Percentiles rank a stretch among this genome's conserved stretches.
phyloP scores from a whole-genome alignment of 1,284 basidiomycete genomes.

The Ceratobasidium sp. region DNA sequence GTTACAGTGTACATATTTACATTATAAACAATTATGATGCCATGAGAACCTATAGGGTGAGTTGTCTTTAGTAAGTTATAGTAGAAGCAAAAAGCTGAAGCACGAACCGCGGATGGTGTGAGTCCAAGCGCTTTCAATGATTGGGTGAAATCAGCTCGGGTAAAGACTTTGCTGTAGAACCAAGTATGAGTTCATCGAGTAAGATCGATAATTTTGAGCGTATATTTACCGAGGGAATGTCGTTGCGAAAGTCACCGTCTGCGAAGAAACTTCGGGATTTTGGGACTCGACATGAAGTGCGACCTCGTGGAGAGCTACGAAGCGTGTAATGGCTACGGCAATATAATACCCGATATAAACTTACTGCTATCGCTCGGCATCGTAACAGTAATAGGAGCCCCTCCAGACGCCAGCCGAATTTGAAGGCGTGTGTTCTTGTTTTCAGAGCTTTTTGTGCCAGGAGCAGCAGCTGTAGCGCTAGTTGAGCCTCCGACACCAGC shows the following conservation, averaged over 20 bases:
- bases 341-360: conserved; percentile 54
- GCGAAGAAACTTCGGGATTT: conserved; percentile 74
- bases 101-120: conserved; percentile 80
- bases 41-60: conserved; percentile 37
- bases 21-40: conserved; percentile 3
- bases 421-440: conserved; percentile 86
- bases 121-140: conserved; percentile 79
- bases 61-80: neutral
- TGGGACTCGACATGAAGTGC: conserved; percentile 89
- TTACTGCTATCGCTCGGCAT: conserved; percentile 82
- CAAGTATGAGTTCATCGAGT: conserved; percentile 23
- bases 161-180: conserved; percentile 73
- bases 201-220: conserved; percentile 14
- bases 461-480: conserved; percentile 58
- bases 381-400: conserved; percentile 83
- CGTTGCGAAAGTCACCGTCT: conserved; percentile 79
- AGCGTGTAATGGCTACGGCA: neutral
- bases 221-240: conserved; percentile 84
- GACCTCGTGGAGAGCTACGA: conserved; percentile 80
- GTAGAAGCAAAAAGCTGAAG: neutral
- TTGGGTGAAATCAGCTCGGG: conserved; percentile 72
- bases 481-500: conserved; percentile 58
- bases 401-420: conserved; percentile 84
- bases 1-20: conserved; percentile 7
- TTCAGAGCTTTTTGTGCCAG: conserved; percentile 73